Evolutionary conservation across 148 eudicot genomes (phyloP), one percentile per base, ranked within the genome.

Genomic region (Vaccinium macrocarpon): DNA sequence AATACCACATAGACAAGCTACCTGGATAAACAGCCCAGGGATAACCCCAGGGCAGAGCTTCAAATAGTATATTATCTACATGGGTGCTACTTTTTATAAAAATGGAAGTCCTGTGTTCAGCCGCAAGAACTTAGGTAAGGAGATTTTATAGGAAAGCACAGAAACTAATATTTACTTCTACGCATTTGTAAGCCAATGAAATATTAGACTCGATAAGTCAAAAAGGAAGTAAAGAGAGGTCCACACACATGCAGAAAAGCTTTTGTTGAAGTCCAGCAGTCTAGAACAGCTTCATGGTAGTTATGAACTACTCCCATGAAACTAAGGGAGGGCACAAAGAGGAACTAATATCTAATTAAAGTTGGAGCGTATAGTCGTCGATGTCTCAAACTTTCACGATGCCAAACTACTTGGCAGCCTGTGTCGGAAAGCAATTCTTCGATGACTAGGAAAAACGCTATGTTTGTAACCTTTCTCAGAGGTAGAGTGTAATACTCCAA

Each of bases 231-330:
- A 76, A 76, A 76, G 55, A n/a, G n/a, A 8, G 56, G 56, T n/a
- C 29, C 55, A n/a, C 55, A 23, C 11, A 18, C 78, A 9, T 75
- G 16, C 27, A 77, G 27, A 51, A 78, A 25, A 27, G 16, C 53
- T 78, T 25, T 14, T 77, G 35, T 23, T 77, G 35, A 51, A 51
- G 61, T 15, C 81, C 46, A 51, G 62, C 62, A 52, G 21, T 53
- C 61, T 29, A 52, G 81, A 52, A 19, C 6, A 52, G 16, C 61
- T 27, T 27, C 81, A 52, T 76, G 14, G 32, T n/a, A 76, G 27
- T 49, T 49, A 49, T 49, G 51, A 76, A 76, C 79, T 76, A 76
- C 55, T 76, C 53, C 79, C 32, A 76, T 27, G 62, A 78, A 78
- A 78, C 81, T 25, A 78, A 52, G 61, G 62, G 12, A 3, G 2